Base-by-base conservation (phyloP, 1,284 basidiomycete genomes). In the Heliocybe sulcata region DNA sequence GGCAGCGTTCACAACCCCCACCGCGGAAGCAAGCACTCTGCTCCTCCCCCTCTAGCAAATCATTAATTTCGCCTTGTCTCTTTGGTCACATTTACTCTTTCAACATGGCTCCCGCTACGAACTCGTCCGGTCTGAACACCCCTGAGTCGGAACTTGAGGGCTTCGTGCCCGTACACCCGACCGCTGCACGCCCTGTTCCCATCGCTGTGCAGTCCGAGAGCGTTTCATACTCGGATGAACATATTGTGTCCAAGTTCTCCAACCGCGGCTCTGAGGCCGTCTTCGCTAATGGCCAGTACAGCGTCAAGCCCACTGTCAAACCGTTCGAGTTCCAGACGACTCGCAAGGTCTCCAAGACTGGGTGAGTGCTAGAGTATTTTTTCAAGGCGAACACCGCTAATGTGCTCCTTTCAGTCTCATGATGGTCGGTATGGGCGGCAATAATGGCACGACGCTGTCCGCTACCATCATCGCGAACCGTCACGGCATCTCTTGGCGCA, bases 381-480 rank as follows among this genome's bases (percentile, higher is more conserved):
- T 51, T 47, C 51, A 42, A 52, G 19, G 45, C 58, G 63, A 45
- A 20, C 35, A 42, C 55, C 59, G 58, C 53, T 53, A 25, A 58
- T 56, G 33, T 51, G n/a, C 47, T 57, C 54, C n/a, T 25, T 29
- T 54, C 29, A 96, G 96, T 58, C 80, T 98, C 62, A 92, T 99
- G 90, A 89, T 99, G 80, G 89, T 98, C 66, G 96, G 96, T 60
- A 76, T 95, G 61, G 96, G 96, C 61, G 96, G 96, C 58, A 99
- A 99, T 83, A 99, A 99, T 69, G 96, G 96, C 57, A 86, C 92
- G 55, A 99, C 96, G 48, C 83, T 98, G 57, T 88, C 88, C 62
- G 95, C 97, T 26, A 97, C 94, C 61, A 86, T 98, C 69, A 84
- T 98, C 64, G 96, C 97, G 67, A 99, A 99, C 81, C 86, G 87